Base-by-base conservation (phyloP, 306 rosid species). In the Quercus aquifolioides region DNA sequence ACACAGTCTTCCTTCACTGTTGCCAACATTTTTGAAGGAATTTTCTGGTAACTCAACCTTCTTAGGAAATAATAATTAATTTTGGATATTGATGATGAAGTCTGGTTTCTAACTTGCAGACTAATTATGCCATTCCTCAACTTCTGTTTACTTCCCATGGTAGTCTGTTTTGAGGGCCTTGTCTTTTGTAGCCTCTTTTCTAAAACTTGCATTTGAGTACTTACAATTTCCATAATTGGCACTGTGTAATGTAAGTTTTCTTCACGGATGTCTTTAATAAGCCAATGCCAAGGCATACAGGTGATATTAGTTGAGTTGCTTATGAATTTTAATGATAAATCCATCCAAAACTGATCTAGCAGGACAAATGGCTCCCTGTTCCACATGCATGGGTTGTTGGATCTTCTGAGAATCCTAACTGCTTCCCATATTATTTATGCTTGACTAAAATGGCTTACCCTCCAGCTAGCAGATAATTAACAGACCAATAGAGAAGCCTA, bases 21-120 rank as follows among this genome's bases (percentile, higher is more conserved):
- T 77, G 98, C 99, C 69, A 96, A 89, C 90, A 96, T 96, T 72
- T 96, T 96, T 70, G 97, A 96, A 89, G 99, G 98, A 85, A 96
- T 96, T 79, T 88, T 96, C 91, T 96, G 99, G 99, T 95, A 90
- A 78, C 46, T 68, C 57, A 55, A 63, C 72, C 78, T 74, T 51
- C 55, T 58, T 6, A n/a, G 35, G 25, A 72, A 69, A 71, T 52
- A 26, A 21, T 20, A 25, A 3, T 59, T 38, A 52, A 35, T 74
- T 21, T 55, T 17, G 60, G 64, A 25, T 69, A 26, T 74, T 35
- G 33, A 43, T 35, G 21, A 26, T n/a, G 26, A 79, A 60, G 9
- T 58, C 21, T 49, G 18, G 56, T 15, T 30, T 72, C 77, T 19
- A 58, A 25, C 18, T 12, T 41, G 58, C 28, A 7, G 30, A 6